These are phyloP conservation scores for Eucalyptus polybractea DNA, from an alignment of 345 rosid genomes.

Conservation along the genomic window DNA sequence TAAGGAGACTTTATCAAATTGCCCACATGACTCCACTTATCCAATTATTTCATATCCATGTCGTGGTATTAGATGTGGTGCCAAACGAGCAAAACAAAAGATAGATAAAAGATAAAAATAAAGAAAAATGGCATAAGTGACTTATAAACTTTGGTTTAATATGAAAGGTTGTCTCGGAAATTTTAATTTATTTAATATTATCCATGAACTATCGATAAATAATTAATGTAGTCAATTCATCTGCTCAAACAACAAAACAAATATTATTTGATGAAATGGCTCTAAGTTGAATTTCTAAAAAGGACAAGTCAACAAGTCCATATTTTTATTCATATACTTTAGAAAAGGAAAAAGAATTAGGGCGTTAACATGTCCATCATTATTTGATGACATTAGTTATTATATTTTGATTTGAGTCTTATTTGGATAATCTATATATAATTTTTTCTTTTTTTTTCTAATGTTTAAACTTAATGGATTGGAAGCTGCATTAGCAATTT, in stretches of 20 bases:
- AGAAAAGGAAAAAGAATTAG: neutral
- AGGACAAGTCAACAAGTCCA: neutral
- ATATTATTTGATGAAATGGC: neutral
- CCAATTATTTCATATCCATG: neutral
- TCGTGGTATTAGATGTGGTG: neutral
- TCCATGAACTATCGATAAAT: neutral
- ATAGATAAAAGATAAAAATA: neutral
- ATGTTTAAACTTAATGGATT: neutral
- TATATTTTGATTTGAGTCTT: neutral
- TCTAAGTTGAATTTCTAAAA: neutral
- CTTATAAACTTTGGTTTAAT: neutral
- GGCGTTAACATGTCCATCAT: neutral
- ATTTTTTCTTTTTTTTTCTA: fast-evolving
- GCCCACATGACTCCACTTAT: neutral
- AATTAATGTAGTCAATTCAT: too few relatives aligned
- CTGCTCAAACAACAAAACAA: neutral
- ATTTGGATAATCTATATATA: neutral
- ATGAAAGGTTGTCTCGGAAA: fast-evolving
- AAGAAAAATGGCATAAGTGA: neutral
- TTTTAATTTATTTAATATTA: too few relatives aligned
- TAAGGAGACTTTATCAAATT: neutral
- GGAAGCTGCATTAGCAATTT: neutral
- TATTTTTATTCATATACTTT: neutral
- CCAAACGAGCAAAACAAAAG: neutral
- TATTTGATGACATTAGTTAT: neutral